Evolutionary conservation across 2,329 filamentous ascomycete genomes (phyloP).

Genomic region (Microascus cirrosus): DNA sequence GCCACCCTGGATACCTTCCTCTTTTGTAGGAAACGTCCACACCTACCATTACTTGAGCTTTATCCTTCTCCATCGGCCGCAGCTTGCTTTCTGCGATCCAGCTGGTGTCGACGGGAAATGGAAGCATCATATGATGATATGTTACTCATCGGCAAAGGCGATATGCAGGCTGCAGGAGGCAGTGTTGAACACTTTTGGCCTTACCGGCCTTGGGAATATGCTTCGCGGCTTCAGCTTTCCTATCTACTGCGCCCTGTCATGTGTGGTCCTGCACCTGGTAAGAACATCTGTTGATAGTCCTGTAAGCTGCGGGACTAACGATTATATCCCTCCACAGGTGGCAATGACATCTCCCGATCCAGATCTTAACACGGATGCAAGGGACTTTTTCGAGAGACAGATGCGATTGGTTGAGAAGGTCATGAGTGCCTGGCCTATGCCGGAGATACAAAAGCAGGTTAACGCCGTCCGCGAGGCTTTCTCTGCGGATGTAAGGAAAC

Average conservation of each 20-base stretch:
- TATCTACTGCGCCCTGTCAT: slow-evolving; percentile 84
- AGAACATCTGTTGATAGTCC: slow-evolving; percentile 24
- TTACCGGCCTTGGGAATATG: slow-evolving; percentile 81
- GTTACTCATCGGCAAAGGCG: slow-evolving; percentile 73
- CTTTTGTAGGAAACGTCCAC: slow-evolving; percentile 83
- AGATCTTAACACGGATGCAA: slow-evolving; percentile 72
- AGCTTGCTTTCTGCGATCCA: slow-evolving; percentile 68
- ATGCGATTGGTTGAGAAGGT: slow-evolving; percentile 90
- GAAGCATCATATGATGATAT: slow-evolving; percentile 81
- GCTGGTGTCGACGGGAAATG: slow-evolving; percentile 61
- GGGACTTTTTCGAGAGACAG: slow-evolving; percentile 82
- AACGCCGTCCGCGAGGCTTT: slow-evolving; percentile 84
- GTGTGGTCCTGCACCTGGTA: slow-evolving; percentile 88
- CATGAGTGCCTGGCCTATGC: slow-evolving; percentile 73
- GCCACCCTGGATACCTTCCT: slow-evolving; percentile 72
- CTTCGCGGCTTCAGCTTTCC: slow-evolving; percentile 89
- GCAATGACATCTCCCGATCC: slow-evolving; percentile 89
- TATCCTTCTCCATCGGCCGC: slow-evolving; percentile 80
- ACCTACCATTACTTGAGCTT: slow-evolving; percentile 78
- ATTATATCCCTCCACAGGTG: slow-evolving; percentile 47
- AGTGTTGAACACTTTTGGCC: slow-evolving; percentile 62
- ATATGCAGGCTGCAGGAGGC: slow-evolving; percentile 82
- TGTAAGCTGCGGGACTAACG: slow-evolving; percentile 1
- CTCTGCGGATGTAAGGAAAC: slow-evolving; percentile 71
- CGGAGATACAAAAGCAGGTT: slow-evolving; percentile 82